Percentiles rank a stretch among this genome's conserved stretches.
Conservation (phyloP, 192 early-diverging fungal genomes). For the Gaertneriomyces sp. region DNA sequence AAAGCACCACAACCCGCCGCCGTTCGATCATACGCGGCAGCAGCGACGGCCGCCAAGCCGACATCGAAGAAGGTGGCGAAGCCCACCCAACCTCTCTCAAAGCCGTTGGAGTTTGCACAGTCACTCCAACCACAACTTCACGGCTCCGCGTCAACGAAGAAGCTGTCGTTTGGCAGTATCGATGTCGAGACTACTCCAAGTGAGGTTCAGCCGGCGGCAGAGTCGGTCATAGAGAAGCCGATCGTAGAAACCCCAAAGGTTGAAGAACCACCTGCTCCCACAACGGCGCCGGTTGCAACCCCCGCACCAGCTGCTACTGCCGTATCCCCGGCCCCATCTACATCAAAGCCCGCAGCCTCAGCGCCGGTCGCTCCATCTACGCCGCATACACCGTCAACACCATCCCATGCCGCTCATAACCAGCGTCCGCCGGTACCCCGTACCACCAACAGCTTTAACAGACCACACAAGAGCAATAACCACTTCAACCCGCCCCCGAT, state of each 20-base stretch:
- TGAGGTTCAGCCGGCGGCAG: neutral
- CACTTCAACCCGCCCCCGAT: neutral
- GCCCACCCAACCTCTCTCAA: no score
- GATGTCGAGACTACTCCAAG: constrained; percentile 12
- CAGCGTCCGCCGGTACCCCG: constrained; percentile 1
- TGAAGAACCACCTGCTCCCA: neutral
- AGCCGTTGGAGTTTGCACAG: no score
- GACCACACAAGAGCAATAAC: neutral
- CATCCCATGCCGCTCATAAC: neutral
- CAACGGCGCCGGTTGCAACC: neutral
- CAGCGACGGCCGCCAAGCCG: no score
- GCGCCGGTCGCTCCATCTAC: constrained; percentile 5
- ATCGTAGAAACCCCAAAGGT: neutral
- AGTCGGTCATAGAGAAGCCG: neutral
- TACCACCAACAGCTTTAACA: neutral
- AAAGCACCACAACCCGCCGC: no score
- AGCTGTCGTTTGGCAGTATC: constrained; percentile 21
- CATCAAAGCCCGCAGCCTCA: constrained; percentile 4
- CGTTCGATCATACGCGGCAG: no score
- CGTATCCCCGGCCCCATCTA: constrained; percentile 10
- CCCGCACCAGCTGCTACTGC: constrained; percentile 2
- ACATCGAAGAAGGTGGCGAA: no score
- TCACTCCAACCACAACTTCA: no score
- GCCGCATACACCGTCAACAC: neutral
- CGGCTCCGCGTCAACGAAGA: neutral